These are phyloP conservation scores for Globisporangium uncinulatum DNA, from an alignment of 352 stramenopile genomes.

Conservation along the genomic window DNA sequence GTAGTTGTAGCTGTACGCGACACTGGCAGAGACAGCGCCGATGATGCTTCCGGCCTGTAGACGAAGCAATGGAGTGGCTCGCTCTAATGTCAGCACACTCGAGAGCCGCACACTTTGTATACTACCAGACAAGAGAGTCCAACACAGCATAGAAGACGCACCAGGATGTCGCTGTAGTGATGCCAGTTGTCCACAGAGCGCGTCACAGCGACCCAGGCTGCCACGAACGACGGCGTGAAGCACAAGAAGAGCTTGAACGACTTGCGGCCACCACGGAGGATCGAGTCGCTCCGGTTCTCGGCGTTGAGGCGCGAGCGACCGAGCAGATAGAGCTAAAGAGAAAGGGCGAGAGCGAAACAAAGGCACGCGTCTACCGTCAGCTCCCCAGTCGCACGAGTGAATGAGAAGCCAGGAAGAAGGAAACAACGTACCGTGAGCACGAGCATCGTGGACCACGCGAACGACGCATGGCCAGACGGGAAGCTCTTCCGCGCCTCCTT, in stretches of 20 bases:
- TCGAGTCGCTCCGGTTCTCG: conserved; percentile 39
- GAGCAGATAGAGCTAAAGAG: conserved; percentile 54
- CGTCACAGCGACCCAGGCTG: conserved; percentile 65
- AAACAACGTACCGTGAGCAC: conserved; percentile 44
- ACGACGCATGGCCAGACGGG: conserved; percentile 70
- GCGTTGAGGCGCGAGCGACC: conserved; percentile 57
- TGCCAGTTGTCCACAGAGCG: conserved; percentile 85
- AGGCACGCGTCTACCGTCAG: conserved; percentile 6
- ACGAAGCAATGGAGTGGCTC: no score
- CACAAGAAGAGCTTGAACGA: conserved; percentile 65
- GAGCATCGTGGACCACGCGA: conserved; percentile 68
- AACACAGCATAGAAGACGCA: conserved; percentile 11
- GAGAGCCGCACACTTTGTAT: no score
- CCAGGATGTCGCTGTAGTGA: conserved; percentile 77
- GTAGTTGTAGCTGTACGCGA: conserved; percentile 72
- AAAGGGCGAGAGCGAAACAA: not conserved
- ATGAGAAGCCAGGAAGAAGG: not conserved
- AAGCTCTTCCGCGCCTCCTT: conserved; percentile 68
- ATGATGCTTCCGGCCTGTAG: conserved; percentile 52
- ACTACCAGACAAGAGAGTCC: no score
- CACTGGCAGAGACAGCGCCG: conserved; percentile 39
- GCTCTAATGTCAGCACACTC: not conserved
- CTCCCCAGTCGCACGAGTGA: not conserved
- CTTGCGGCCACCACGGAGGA: conserved; percentile 45
- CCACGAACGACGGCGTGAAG: conserved; percentile 50